Conservation (phyloP, 2,329 filamentous ascomycete species). For the Periconia sp. region DNA sequence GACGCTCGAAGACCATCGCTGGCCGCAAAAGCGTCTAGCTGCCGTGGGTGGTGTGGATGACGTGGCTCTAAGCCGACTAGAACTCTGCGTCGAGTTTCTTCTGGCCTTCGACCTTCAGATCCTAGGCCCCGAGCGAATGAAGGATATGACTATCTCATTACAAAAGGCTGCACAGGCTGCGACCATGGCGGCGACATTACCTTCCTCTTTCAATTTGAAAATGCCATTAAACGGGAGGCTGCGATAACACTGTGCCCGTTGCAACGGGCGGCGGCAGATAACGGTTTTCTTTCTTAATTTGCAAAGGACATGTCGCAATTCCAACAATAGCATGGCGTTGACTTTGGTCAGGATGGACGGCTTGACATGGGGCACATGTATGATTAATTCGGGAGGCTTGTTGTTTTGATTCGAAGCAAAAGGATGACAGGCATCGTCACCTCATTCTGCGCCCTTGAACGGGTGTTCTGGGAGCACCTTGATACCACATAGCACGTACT, state of each 20-base stretch:
- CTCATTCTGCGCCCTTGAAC: too few relatives aligned
- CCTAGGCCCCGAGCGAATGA: constrained; percentile 41
- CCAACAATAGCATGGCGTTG: constrained; percentile 6
- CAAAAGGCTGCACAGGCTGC: constrained; percentile 49
- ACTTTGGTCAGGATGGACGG: too few relatives aligned
- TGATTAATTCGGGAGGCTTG: constrained; percentile 3
- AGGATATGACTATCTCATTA: constrained; percentile 39
- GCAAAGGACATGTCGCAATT: too few relatives aligned
- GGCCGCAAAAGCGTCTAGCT: constrained; percentile 82
- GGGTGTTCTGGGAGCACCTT: constrained; percentile 4
- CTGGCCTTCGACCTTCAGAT: constrained; percentile 50
- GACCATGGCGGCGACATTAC: constrained; percentile 39
- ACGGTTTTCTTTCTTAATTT: constrained; percentile 13
- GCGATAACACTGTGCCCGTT: constrained; percentile 27
- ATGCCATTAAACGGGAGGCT: constrained; percentile 31
- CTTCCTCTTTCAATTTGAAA: constrained; percentile 41
- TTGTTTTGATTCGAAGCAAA: too few relatives aligned
- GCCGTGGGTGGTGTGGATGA: constrained; percentile 88
- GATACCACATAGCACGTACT: constrained; percentile 16
- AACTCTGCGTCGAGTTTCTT: constrained; percentile 71
- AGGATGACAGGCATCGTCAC: too few relatives aligned
- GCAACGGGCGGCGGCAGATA: too few relatives aligned
- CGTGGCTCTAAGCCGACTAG: constrained; percentile 78
- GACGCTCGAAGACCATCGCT: constrained; percentile 89
- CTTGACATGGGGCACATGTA: constrained; percentile 10